These are phyloP conservation scores for Parathielavia hyrcaniae DNA, from an alignment of 495 filamentous ascomycete genomes.

Conservation along the genomic window DNA sequence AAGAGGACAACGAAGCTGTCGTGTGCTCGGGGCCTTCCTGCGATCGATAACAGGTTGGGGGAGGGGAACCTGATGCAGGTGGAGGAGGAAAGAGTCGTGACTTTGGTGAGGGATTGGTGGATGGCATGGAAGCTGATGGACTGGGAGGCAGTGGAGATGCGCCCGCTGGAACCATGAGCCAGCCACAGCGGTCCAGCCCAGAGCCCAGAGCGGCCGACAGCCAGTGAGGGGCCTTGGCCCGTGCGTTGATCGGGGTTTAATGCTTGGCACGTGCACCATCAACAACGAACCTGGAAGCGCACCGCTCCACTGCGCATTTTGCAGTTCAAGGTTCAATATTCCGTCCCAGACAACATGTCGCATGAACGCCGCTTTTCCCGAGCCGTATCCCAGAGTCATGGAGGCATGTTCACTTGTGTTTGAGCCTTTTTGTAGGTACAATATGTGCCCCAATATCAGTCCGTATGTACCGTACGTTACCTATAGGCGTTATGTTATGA, in stretches of 20 bases:
- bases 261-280: slow-evolving; percentile 4
- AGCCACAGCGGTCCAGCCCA: slow-evolving; percentile 6
- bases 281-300: not conserved
- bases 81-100: slow-evolving; percentile 34
- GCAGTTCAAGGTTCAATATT: not conserved
- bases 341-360: not conserved
- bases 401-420: too few species aligned
- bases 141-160: slow-evolving; percentile 14
- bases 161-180: not conserved
- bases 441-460: too few species aligned
- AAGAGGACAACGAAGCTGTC: slow-evolving; percentile 31
- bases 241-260: slow-evolving; percentile 8
- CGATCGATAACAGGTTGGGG: slow-evolving; percentile 29
- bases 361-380: too few species aligned
- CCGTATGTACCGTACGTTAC: too few species aligned
- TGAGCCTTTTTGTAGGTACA: too few species aligned
- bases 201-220: too few species aligned
- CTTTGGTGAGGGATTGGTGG: slow-evolving; percentile 27
- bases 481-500: too few species aligned
- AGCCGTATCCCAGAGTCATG: too few species aligned
- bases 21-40: slow-evolving; percentile 37
- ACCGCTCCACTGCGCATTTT: not conserved
- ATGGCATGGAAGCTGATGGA: slow-evolving; percentile 31
- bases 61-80: slow-evolving; percentile 31
- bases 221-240: slow-evolving; percentile 18